phyloP scores from a whole-genome alignment of 306 rosid genomes.

The Fragaria nilgerrensis region DNA sequence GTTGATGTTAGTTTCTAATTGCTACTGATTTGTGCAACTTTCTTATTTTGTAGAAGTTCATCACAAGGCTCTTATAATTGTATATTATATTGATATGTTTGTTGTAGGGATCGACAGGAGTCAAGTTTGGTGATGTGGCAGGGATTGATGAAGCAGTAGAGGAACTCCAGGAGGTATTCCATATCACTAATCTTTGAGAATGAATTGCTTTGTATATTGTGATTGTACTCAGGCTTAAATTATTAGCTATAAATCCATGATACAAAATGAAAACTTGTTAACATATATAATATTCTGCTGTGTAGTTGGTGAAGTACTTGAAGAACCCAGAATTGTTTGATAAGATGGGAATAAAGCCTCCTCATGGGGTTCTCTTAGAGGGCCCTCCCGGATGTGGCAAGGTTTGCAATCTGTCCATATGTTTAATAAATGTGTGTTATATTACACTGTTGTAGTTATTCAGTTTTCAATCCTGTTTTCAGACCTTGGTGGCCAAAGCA shows the following conservation, averaged over 20 bases:
- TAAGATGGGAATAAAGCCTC: conserved; percentile 96
- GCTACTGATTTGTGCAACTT: conserved; percentile 27
- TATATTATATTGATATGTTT: conserved; percentile 27
- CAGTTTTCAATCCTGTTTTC: conserved; percentile 33
- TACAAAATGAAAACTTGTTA: conserved; percentile 18
- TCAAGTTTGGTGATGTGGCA: conserved; percentile 85
- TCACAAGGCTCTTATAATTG: conserved; percentile 24
- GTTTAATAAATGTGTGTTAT: conserved; percentile 17
- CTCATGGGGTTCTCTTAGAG: conserved; percentile 96
- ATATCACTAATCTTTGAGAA: background rate
- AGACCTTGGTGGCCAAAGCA: conserved; percentile 99
- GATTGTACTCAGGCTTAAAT: conserved; percentile 7
- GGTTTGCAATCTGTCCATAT: conserved; percentile 53
- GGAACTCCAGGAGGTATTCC: conserved; percentile 89
- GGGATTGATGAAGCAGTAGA: conserved; percentile 99
- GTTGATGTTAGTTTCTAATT: conserved; percentile 74
- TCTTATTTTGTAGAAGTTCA: conserved; percentile 16
- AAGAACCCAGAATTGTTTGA: conserved; percentile 96
- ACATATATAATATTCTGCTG: conserved; percentile 31
- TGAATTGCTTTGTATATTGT: background rate
- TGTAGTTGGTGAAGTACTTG: conserved; percentile 93
- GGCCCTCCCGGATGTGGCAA: conserved; percentile 99
- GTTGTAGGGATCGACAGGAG: conserved; percentile 92
- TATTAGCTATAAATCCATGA: conserved; percentile 9
- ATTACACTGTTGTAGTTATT: conserved; percentile 13